Percentiles rank a stretch among this genome's conserved stretches.
These are phyloP conservation scores for Monosporozyma servazzii DNA, from an alignment of 805 yeast species.

Conservation along the genomic window DNA sequence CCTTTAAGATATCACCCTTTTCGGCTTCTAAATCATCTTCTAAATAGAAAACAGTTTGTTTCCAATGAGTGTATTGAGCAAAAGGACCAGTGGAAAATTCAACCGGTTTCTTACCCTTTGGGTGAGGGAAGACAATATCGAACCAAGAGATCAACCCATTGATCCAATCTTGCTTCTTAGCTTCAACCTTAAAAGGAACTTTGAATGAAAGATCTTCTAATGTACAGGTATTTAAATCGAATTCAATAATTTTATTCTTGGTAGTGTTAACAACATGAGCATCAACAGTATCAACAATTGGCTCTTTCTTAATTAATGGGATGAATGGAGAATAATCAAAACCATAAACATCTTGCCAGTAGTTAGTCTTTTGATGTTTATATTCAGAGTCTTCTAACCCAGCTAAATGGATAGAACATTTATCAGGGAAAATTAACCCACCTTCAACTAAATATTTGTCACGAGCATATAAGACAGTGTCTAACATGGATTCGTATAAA, in stretches of 20 bases:
- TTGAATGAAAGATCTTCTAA: conserved; percentile 74
- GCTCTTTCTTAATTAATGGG: conserved; percentile 81
- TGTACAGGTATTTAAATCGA: conserved; percentile 84
- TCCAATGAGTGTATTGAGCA: conserved; percentile 95
- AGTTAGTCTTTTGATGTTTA: conserved; percentile 82
- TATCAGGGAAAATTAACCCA: conserved; percentile 92
- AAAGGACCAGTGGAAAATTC: conserved; percentile 90
- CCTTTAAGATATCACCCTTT: conserved; percentile 66
- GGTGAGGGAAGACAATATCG: conserved; percentile 75
- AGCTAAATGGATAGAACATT: conserved; percentile 80
- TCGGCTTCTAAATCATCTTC: conserved; percentile 69
- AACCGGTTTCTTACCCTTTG: conserved; percentile 46
- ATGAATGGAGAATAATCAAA: conserved; percentile 91
- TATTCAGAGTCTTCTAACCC: conserved; percentile 89
- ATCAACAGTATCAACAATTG: conserved; percentile 92
- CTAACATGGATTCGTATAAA: conserved; percentile 94
- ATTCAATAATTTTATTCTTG: conserved; percentile 58
- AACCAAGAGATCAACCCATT: conserved; percentile 94
- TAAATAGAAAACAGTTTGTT: conserved; percentile 90
- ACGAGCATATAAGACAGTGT: conserved; percentile 89
- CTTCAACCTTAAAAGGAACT: conserved; percentile 57
- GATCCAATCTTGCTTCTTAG: conserved; percentile 68
- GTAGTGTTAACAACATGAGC: conserved; percentile 67
- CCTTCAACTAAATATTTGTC: conserved; percentile 71
- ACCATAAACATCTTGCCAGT: conserved; percentile 96